Conservation (phyloP, 345 rosid genomes). For the Trapa incisa region DNA sequence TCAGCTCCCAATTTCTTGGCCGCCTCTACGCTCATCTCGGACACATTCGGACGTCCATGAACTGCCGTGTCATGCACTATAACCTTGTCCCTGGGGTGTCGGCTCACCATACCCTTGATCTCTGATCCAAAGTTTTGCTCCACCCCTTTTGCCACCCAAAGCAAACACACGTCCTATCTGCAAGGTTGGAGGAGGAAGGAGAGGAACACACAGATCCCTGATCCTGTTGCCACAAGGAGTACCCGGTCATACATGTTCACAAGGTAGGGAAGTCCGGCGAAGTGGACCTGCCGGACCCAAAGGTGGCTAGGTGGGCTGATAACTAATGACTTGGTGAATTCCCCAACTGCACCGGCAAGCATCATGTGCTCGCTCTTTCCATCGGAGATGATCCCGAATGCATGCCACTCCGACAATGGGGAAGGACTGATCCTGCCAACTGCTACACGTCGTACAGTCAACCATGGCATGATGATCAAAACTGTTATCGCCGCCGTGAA, state of each 20-base stretch:
- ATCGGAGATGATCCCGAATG: constrained; percentile 72
- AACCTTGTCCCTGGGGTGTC: constrained; percentile 41
- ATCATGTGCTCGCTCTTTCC: constrained; percentile 70
- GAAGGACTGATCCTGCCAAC: constrained; percentile 91
- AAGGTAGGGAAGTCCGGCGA: constrained; percentile 70
- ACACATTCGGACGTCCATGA: constrained; percentile 56
- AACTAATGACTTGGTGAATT: constrained; percentile 59
- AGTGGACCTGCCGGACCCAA: constrained; percentile 71
- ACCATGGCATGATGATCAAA: constrained; percentile 55
- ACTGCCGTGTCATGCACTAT: constrained; percentile 61
- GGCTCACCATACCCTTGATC: constrained; percentile 39
- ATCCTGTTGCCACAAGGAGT: constrained; percentile 70
- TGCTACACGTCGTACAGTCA: constrained; percentile 55
- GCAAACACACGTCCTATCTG: constrained; percentile 37
- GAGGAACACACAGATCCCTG: constrained; percentile 73
- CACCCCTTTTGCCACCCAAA: constrained; percentile 76
- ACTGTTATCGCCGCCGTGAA: constrained; percentile 47
- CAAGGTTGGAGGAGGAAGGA: constrained; percentile 67
- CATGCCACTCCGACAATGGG: constrained; percentile 87
- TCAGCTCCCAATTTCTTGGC: constrained; percentile 61
- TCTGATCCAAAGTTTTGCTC: constrained; percentile 60
- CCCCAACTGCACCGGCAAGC: constrained; percentile 88
- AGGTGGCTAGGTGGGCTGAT: constrained; percentile 55
- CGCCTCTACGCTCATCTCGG: constrained; percentile 49
- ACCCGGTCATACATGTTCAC: constrained; percentile 64